Percentiles rank a stretch among this genome's conserved stretches.
These are phyloP conservation scores for Phytophthora colocasiae DNA, from an alignment of 352 stramenopile genomes.

Conservation along the genomic window DNA sequence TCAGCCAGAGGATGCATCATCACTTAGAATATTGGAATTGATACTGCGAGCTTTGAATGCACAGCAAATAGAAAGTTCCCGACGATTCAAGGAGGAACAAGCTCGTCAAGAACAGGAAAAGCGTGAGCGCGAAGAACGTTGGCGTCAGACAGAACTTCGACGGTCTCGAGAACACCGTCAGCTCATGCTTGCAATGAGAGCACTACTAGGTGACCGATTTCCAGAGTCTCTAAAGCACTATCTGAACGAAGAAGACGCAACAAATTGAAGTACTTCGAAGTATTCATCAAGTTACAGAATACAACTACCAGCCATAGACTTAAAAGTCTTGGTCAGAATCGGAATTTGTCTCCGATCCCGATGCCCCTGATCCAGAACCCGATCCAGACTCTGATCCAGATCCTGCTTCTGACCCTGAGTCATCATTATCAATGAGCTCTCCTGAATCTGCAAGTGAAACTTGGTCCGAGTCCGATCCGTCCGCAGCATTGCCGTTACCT, in stretches of 20 bases:
- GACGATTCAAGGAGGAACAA: conserved; percentile 42
- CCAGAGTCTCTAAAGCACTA: conserved; percentile 49
- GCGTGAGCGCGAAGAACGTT: conserved; percentile 35
- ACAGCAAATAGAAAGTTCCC: conserved; percentile 55
- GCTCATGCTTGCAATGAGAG: conserved; percentile 60
- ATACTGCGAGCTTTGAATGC: conserved; percentile 61
- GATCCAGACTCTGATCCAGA: conserved; percentile 49
- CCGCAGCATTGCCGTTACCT: conserved; percentile 22
- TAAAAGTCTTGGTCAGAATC: conserved; percentile 89
- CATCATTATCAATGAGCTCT: conserved; percentile 87
- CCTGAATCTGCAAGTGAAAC: conserved; percentile 85
- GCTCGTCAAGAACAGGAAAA: conserved; percentile 39
- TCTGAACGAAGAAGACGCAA: conserved; percentile 17
- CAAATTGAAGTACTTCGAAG: neutral
- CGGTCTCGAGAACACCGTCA: conserved; percentile 52
- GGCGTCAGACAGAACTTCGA: conserved; percentile 43
- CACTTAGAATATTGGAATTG: conserved; percentile 54
- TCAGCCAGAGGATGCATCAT: conserved; percentile 18
- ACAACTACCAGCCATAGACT: conserved; percentile 10
- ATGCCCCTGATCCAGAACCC: conserved; percentile 65
- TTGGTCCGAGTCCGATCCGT: conserved; percentile 78
- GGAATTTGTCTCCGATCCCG: conserved; percentile 73
- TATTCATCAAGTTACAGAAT: conserved; percentile 1
- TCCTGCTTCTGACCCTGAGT: conserved; percentile 57
- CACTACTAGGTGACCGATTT: conserved; percentile 55